Evolutionary conservation across 176 grass and related monocot species (phyloP).

Genomic region (Oryza glumipatula): DNA sequence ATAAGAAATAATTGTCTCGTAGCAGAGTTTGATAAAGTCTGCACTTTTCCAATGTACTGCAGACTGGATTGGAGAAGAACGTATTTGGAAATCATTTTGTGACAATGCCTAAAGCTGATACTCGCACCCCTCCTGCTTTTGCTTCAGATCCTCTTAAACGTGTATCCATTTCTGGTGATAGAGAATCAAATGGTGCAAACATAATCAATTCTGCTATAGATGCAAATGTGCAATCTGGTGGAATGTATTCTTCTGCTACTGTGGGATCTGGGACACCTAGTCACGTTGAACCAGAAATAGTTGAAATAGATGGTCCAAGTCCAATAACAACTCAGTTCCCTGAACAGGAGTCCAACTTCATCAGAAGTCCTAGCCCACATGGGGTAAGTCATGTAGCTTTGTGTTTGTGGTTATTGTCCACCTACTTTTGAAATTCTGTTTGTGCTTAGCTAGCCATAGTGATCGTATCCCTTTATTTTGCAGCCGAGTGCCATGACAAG

Average conservation of each 20-base stretch:
- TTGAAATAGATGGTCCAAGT: constrained; percentile 89
- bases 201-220: constrained; percentile 47
- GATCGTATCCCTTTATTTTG: constrained; percentile 35
- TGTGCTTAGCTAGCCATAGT: not conserved
- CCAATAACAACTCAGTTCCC: constrained; percentile 54
- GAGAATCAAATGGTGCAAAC: constrained; percentile 47
- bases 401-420: not conserved
- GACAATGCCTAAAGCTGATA: constrained; percentile 65
- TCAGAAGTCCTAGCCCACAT: constrained; percentile 75
- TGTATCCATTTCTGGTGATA: constrained; percentile 52
- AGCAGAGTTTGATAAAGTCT: constrained; percentile 25
- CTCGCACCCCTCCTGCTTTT: constrained; percentile 70
- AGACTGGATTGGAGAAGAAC: constrained; percentile 96
- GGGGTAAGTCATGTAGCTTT: constrained; percentile 50
- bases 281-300: constrained; percentile 77
- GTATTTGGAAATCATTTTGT: constrained; percentile 96
- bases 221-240: constrained; percentile 45
- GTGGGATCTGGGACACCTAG: constrained; percentile 41
- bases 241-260: constrained; percentile 50
- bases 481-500: constrained; percentile 90
- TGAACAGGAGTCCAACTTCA: constrained; percentile 71
- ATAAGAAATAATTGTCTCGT: constrained; percentile 17
- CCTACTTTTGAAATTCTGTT: constrained; percentile 13
- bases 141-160: constrained; percentile 78
- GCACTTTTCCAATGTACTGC: constrained; percentile 49